Evolutionary conservation across 805 yeast genomes (phyloP), one percentile per base, ranked within the genome.

Genomic region (Pichia gijzeniarum): DNA sequence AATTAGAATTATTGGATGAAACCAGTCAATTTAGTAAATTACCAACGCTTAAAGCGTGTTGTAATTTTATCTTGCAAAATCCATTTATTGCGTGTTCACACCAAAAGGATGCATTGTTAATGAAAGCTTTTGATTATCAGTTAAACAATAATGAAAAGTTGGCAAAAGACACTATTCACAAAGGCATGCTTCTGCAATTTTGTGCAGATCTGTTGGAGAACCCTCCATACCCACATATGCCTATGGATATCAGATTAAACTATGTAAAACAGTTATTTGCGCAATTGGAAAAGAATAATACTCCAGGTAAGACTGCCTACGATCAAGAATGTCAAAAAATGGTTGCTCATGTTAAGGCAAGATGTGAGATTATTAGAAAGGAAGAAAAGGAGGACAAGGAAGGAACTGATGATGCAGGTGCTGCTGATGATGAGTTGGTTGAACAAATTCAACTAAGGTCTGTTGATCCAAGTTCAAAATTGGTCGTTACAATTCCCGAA

Each of bases 81-180:
- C 77, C 85, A 34, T 71, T 74, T 47, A 85, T 93, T 47, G 78
- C 90, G 41, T 78, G 79, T 4, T 88, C 83, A 52, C 80, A 81
- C 50, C 97, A 93, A 61, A 88, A 90, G 59, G 98, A 93, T 63
- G 87, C 95, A 0, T 76, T 93, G 48, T 71, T 90, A 60, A 90
- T 91, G 96, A 82, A 82, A 18, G 95, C 97, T 0, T 93, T 93
- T 63, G 95, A 91, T 57, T 70, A 72, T 45, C 87, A 88, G 61
- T 71, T 91, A 49, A 78, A 74, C 13, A 83, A 80, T 18, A 73
- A 87, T 40, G 57, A 73, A 0, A 50, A 53, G 5, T 60, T 63
- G 6, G 79, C 95, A 9, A 74, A 72, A 49, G 82, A 78, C 48
- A 76, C 80, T n/a, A 81, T 91, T 38, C 83, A 79, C 61, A 93